These are phyloP conservation scores for Aspergillus ibericus DNA, from an alignment of 2,329 filamentous ascomycete species.

Conservation along the genomic window DNA sequence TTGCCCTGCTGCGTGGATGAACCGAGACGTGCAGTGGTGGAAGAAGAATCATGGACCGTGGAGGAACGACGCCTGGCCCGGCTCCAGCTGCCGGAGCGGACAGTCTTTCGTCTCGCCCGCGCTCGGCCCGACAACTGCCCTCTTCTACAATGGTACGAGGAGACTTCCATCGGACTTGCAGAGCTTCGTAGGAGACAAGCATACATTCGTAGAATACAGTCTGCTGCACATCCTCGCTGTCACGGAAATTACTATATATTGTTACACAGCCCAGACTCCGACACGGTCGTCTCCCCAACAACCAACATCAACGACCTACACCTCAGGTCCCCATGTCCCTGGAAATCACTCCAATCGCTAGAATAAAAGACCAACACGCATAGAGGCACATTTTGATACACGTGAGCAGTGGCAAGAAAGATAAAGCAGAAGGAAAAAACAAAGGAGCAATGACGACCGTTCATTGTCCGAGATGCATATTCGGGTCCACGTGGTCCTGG, in stretches of 20 bases:
- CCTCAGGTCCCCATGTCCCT: background rate
- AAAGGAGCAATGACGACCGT: background rate
- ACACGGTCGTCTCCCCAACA: background rate
- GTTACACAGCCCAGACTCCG: conserved; percentile 1
- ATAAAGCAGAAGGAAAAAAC: background rate
- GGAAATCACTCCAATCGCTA: background rate
- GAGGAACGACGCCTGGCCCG: background rate
- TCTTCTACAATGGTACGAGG: background rate
- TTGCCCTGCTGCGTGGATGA: background rate
- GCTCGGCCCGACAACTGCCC: background rate
- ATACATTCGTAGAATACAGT: background rate
- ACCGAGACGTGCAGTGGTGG: background rate
- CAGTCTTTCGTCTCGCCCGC: background rate
- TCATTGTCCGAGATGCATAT: conserved; percentile 37
- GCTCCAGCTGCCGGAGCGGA: background rate
- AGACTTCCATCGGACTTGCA: background rate
- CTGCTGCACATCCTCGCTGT: background rate
- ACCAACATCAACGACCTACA: background rate
- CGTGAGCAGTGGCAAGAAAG: background rate
- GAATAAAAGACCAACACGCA: background rate
- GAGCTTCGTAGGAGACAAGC: background rate
- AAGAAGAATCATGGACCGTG: background rate
- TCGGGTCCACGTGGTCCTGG: conserved; percentile 35
- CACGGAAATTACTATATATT: background rate
- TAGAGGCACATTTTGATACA: background rate